These are phyloP conservation scores for Psilocybe cubensis DNA, from an alignment of 768 basidiomycete species.

Conservation along the genomic window DNA sequence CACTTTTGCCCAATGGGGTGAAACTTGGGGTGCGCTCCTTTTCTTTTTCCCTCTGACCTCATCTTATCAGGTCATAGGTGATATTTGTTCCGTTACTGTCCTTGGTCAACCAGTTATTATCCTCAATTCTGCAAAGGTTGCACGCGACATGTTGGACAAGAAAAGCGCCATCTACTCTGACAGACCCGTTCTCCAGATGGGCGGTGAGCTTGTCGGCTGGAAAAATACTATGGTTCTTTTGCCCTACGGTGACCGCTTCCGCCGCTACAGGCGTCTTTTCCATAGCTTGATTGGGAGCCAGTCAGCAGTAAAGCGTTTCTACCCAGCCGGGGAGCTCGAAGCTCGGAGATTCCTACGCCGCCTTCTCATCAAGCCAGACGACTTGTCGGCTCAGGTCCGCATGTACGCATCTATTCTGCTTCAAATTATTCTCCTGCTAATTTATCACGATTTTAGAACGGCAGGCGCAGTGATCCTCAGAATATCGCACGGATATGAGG, in stretches of 20 bases:
- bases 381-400: conserved; percentile 49
- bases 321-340: conserved; percentile 48
- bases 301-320: conserved; percentile 44
- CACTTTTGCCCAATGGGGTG: conserved; percentile 55
- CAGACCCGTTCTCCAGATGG: conserved; percentile 60
- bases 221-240: conserved; percentile 57
- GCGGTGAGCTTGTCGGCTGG: conserved; percentile 60
- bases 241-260: conserved; percentile 62
- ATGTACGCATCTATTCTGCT: conserved; percentile 35
- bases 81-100: conserved; percentile 61
- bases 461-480: conserved; percentile 56
- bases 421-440: conserved; percentile 3
- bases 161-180: conserved; percentile 71
- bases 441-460: conserved; percentile 34
- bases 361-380: conserved; percentile 49
- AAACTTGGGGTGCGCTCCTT: conserved; percentile 47
- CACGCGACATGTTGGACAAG: conserved; percentile 66
- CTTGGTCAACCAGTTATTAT: conserved; percentile 63
- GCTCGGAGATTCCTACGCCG: conserved; percentile 50
- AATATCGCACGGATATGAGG: conserved; percentile 58
- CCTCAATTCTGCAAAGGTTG: conserved; percentile 53
- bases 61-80: conserved; percentile 39
- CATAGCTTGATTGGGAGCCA: conserved; percentile 53
- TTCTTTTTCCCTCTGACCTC: background rate
- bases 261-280: conserved; percentile 54